Evolutionary conservation across 371 early-diverging fungal species (phyloP), one percentile per base, ranked within the genome.

Genomic region (Lichtheimia corymbifera): DNA sequence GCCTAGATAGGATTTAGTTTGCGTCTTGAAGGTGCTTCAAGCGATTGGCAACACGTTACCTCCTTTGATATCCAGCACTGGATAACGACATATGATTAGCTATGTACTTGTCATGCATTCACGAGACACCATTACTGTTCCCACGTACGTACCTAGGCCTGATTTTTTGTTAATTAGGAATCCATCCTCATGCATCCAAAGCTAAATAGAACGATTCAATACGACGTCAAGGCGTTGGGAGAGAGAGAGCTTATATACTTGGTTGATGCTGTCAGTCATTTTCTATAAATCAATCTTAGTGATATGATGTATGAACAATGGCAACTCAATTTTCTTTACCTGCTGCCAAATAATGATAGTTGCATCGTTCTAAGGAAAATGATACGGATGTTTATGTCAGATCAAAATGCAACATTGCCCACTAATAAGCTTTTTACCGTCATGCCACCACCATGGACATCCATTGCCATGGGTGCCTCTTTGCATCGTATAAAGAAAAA

Each of bases 171-270:
- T 77, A 18, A 77, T 74, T 55, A 77, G 64, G 52, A 77, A 77
- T 1, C 78, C 78, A 50, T 74, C 73, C 59, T 77, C 78, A 70
- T 74, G 71, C 70, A 72, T 74, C 78, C 78, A 77, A 12, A 77
- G 51, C 78, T 77, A 59, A 1, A 13, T 7, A 24, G 35, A 35
- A 35, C 0, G 35, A 11, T 35, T 35, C 35, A 35, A 35, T 28
- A 28, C 28, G 7, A 28, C 28, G 4, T 35, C 35, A 35, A 11
- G 6, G 11, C 2, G 9, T 35, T 35, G 35, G 35, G 11, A 35
- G 4, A 11, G 1, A 35, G 28, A 28, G 28, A 28, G 4, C 4
- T 2, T 28, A 27, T 18, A 47, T 71, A 74, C 78, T 57, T 77
- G 78, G 47, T 77, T 77, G 27, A 74, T 72, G 24, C 73, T 74